Evolutionary conservation across 2,329 filamentous ascomycete genomes (phyloP).

Genomic region (Orbilia javanica): DNA sequence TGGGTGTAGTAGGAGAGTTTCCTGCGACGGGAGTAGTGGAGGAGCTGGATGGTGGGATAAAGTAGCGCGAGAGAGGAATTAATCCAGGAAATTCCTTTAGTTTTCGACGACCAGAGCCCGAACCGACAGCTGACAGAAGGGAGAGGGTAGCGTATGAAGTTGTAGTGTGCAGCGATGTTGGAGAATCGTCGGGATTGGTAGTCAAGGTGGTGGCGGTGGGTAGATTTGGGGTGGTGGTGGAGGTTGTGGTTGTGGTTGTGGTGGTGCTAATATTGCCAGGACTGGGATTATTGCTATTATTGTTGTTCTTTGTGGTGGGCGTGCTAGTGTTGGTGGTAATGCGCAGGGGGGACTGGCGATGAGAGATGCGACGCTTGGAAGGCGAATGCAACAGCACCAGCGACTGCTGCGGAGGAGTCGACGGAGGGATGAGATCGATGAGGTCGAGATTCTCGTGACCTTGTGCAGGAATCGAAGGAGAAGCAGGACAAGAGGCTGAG

Average conservation of each 20-base stretch:
- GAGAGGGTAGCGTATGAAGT: constrained; percentile 52
- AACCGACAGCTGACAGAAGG: constrained; percentile 44
- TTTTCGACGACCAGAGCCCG: constrained; percentile 53
- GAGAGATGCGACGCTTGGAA: constrained; percentile 44
- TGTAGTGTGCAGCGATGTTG: constrained; percentile 23
- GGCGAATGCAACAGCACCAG: constrained; percentile 47
- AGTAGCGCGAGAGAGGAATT: constrained; percentile 57
- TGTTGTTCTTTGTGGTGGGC: constrained; percentile 23
- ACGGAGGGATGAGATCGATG: constrained; percentile 6
- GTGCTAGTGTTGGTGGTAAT: constrained; percentile 34
- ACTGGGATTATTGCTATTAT: constrained; percentile 5
- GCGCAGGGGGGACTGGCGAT: constrained; percentile 36
- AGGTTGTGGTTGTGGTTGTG: background rate
- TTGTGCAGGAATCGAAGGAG: background rate
- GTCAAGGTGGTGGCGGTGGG: no score
- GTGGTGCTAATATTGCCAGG: background rate
- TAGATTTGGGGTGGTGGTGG: constrained; percentile 1
- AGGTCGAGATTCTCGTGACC: constrained; percentile 1
- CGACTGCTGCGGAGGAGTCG: constrained; percentile 41
- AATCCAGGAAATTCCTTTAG: constrained; percentile 54
- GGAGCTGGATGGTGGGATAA: constrained; percentile 47
- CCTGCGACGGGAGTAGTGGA: constrained; percentile 37
- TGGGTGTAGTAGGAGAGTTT: constrained; percentile 48
- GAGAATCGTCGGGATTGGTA: constrained; percentile 8
- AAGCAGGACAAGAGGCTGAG: constrained; percentile 4